Percentiles rank a stretch among this genome's conserved stretches.
Conservation (phyloP, 192 early-diverging fungal species). For the Coemansia sp. region DNA sequence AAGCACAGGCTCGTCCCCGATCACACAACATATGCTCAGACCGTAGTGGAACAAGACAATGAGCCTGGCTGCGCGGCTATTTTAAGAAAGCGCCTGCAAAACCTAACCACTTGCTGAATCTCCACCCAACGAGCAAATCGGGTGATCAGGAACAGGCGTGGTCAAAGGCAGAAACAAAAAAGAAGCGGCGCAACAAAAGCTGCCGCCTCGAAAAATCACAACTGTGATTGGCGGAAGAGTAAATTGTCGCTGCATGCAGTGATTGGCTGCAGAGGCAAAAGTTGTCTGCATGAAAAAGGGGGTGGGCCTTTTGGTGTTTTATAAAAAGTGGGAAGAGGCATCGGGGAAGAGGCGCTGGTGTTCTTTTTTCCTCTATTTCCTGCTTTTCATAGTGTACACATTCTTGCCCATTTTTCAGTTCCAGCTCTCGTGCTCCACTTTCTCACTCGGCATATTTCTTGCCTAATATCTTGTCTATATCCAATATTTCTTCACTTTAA, state of each 20-base stretch:
- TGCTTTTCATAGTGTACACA: background rate
- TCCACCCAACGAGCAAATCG: background rate
- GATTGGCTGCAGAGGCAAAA: constrained; percentile 32
- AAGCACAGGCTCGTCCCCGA: background rate
- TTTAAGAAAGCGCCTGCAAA: background rate
- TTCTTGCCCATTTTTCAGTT: constrained; percentile 1
- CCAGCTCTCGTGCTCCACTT: background rate
- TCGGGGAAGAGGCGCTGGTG: background rate
- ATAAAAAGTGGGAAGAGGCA: constrained; percentile 16
- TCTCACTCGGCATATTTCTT: background rate
- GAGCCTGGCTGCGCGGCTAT: no score
- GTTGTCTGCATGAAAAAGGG: constrained; percentile 25
- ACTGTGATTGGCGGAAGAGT: constrained; percentile 24
- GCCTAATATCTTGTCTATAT: background rate
- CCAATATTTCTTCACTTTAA: background rate
- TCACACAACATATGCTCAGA: background rate
- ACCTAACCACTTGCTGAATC: background rate
- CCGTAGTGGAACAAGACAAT: no score
- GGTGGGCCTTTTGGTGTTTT: constrained; percentile 12
- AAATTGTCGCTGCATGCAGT: constrained; percentile 27
- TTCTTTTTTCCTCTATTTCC: constrained; percentile 20
- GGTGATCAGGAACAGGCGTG: constrained; percentile 1
- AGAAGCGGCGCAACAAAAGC: constrained; percentile 20
- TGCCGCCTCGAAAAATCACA: constrained; percentile 37
- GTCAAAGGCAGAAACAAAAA: constrained; percentile 3